Evolutionary conservation across 225 moss, liverwort and hornwort genomes (phyloP).

Genomic region (Rhytidiadelphus loreus): DNA sequence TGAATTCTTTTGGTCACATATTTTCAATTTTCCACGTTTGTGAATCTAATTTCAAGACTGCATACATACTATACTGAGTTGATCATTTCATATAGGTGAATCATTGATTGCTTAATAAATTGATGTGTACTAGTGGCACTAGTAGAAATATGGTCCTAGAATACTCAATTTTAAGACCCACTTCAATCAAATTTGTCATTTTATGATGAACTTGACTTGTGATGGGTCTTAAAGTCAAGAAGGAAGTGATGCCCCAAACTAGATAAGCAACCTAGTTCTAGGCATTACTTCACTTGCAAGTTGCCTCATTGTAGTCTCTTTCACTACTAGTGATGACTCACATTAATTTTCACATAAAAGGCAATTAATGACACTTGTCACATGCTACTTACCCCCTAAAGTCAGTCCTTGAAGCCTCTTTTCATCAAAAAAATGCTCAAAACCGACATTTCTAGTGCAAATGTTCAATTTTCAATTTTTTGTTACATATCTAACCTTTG

Average conservation of each 20-base stretch:
- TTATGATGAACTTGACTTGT: not conserved
- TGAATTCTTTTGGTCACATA: not conserved
- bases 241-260: fast-evolving
- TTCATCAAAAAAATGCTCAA: fast-evolving
- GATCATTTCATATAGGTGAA: not conserved
- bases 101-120: not conserved
- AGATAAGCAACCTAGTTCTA: fast-evolving
- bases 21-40: fast-evolving
- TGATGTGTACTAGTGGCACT: fast-evolving
- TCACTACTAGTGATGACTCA: too few relatives aligned
- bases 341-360: not conserved
- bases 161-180: not conserved
- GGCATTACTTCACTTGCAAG: not conserved
- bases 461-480: not conserved
- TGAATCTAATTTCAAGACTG: not conserved
- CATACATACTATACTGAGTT: fast-evolving
- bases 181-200: not conserved
- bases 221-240: not conserved
- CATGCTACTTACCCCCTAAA: fast-evolving
- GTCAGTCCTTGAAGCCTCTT: fast-evolving
- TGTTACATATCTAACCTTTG: not conserved
- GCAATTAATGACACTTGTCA: not conserved
- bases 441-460: fast-evolving
- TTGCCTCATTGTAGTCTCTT: fast-evolving
- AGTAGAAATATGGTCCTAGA: not conserved